These are phyloP conservation scores for Dactylellina parvicollis DNA, from an alignment of 2,329 filamentous ascomycete species.

Conservation along the genomic window DNA sequence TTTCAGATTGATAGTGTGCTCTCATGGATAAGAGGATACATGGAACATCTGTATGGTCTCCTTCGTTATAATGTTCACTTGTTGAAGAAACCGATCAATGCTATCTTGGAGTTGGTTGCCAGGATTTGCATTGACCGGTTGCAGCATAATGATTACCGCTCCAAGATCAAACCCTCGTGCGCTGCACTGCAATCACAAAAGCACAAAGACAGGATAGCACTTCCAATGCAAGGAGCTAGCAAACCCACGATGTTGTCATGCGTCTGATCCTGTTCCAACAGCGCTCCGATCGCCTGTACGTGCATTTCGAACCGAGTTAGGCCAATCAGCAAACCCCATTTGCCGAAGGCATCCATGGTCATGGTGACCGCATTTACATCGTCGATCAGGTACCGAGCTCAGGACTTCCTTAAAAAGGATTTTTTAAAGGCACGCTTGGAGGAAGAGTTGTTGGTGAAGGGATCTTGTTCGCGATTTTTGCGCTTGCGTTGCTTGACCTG, in stretches of 20 bases:
- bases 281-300: neutral
- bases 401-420: slow-evolving; percentile 4
- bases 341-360: slow-evolving; percentile 6
- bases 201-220: neutral
- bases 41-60: no score
- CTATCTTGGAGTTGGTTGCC: no score
- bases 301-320: neutral
- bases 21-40: no score
- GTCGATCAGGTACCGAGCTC: slow-evolving; percentile 34
- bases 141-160: no score
- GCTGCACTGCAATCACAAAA: neutral
- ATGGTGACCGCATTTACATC: slow-evolving; percentile 2
- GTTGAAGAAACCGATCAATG: no score
- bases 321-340: slow-evolving; percentile 6
- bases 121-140: no score
- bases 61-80: no score
- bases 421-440: no score
- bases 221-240: slow-evolving; percentile 9
- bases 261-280: neutral
- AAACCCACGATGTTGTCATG: slow-evolving; percentile 9
- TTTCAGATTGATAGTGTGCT: no score
- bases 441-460: no score
- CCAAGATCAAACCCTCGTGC: neutral
- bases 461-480: no score
- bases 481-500: no score